These are phyloP conservation scores for Kurtzmaniella quercitrusa DNA, from an alignment of 1,139 yeast genomes.

Conservation along the genomic window DNA sequence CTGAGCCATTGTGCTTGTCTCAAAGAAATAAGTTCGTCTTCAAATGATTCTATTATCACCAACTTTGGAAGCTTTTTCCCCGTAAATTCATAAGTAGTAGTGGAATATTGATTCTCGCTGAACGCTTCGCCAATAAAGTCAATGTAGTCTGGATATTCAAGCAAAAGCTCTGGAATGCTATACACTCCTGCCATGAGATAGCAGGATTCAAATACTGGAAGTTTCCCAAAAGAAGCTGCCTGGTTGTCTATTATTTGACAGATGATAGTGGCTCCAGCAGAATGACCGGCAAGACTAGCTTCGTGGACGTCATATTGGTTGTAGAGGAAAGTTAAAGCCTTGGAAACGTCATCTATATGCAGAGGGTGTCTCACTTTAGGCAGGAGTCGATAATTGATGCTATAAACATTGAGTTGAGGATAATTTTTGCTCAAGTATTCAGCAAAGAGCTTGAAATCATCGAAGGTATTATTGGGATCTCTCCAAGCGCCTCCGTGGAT, in stretches of 20 bases:
- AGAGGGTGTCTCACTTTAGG: conserved; percentile 61
- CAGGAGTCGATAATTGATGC: conserved; percentile 67
- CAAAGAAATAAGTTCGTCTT: conserved; percentile 32
- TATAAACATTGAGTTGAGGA: conserved; percentile 22
- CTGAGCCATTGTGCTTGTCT: conserved; percentile 20
- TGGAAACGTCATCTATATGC: conserved; percentile 55
- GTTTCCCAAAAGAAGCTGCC: not conserved
- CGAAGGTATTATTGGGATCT: conserved; percentile 57
- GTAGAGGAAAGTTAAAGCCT: conserved; percentile 36
- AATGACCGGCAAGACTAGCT: conserved; percentile 61
- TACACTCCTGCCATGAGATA: conserved; percentile 39
- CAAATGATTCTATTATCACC: conserved; percentile 23
- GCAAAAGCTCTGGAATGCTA: conserved; percentile 24
- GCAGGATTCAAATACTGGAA: conserved; percentile 10
- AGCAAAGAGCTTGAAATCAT: conserved; percentile 48
- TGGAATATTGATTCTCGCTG: conserved; percentile 14
- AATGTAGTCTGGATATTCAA: conserved; percentile 33
- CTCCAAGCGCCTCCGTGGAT: conserved; percentile 93
- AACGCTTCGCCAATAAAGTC: conserved; percentile 34
- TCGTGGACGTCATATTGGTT: conserved; percentile 12
- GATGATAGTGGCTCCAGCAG: conserved; percentile 75
- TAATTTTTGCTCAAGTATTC: conserved; percentile 10
- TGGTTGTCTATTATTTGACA: conserved; percentile 38
- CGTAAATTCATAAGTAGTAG: conserved; percentile 14
- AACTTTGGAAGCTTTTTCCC: conserved; percentile 3